Evolutionary conservation across 331 rosid genomes (phyloP).

Genomic region (Dryas integrifolia): DNA sequence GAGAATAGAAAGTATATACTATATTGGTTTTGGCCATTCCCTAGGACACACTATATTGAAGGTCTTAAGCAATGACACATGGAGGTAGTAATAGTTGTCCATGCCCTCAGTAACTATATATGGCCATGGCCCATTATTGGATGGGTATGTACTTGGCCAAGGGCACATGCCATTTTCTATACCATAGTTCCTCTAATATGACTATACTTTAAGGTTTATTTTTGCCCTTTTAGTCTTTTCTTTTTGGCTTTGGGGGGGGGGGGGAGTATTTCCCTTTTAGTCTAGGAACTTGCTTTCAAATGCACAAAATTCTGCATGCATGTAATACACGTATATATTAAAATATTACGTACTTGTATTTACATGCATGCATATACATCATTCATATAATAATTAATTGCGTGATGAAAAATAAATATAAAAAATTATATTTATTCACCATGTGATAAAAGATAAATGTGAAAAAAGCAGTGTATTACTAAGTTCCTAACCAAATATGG

Average conservation of each 20-base stretch:
- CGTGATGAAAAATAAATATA: background rate
- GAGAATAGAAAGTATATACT: background rate
- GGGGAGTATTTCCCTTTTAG: no score
- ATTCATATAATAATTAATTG: background rate
- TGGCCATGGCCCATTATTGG: slow-evolving; percentile 11
- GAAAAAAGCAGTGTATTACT: no score
- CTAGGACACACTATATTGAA: background rate
- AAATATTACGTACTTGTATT: no score
- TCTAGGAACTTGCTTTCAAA: no score
- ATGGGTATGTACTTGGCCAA: background rate
- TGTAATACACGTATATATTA: no score
- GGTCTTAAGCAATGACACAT: background rate
- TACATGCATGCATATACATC: no score
- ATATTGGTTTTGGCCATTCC: background rate
- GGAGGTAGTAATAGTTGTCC: background rate
- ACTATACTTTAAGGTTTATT: background rate
- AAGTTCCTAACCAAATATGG: no score
- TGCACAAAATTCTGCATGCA: no score
- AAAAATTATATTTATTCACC: no score
- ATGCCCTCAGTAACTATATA: background rate
- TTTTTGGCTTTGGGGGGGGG: no score
- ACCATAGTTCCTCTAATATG: background rate
- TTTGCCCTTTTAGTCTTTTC: background rate
- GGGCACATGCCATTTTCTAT: background rate
- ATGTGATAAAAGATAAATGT: background rate